A percentile compares a stretch with the other conserved stretches of the same genome.
Conservation (phyloP, 768 basidiomycete genomes). For the Thelephora ganbajun region DNA sequence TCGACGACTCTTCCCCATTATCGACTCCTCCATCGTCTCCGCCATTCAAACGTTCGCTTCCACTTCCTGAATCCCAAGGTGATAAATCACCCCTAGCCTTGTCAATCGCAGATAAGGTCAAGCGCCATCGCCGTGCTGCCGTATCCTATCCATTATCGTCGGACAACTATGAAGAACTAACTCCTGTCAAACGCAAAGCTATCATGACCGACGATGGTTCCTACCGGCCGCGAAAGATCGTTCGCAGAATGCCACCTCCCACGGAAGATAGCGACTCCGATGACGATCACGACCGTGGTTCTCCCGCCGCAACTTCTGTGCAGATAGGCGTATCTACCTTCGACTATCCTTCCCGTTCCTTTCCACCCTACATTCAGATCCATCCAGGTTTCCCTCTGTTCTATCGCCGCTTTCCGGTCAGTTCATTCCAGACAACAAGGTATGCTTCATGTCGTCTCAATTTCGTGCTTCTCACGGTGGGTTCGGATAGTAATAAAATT, state of each 20-base stretch:
- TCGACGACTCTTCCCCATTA: slow-evolving; percentile 8
- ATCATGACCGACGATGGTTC: neutral
- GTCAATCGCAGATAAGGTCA: slow-evolving; percentile 2
- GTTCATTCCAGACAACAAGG: slow-evolving; percentile 33
- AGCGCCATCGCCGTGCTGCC: neutral
- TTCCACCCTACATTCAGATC: slow-evolving; percentile 35
- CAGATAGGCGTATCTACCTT: neutral
- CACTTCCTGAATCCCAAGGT: neutral
- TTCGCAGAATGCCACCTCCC: neutral
- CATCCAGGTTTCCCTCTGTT: slow-evolving; percentile 41
- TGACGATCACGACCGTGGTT: neutral
- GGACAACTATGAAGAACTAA: neutral
- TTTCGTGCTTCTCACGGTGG: neutral
- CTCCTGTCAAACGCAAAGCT: neutral
- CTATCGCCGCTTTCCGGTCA: slow-evolving; percentile 59
- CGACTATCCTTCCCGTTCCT: slow-evolving; percentile 27
- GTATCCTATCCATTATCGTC: neutral
- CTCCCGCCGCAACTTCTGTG: neutral
- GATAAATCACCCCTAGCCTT: neutral
- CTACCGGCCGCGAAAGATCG: neutral
- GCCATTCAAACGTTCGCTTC: neutral
- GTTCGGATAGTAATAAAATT: slow-evolving; percentile 6
- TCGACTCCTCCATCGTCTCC: slow-evolving; percentile 7
- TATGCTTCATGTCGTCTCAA: slow-evolving; percentile 23
- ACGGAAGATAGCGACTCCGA: neutral